Evolutionary conservation across 192 early-diverging fungal genomes (phyloP).

Genomic region (Backusella psychrophila): DNA sequence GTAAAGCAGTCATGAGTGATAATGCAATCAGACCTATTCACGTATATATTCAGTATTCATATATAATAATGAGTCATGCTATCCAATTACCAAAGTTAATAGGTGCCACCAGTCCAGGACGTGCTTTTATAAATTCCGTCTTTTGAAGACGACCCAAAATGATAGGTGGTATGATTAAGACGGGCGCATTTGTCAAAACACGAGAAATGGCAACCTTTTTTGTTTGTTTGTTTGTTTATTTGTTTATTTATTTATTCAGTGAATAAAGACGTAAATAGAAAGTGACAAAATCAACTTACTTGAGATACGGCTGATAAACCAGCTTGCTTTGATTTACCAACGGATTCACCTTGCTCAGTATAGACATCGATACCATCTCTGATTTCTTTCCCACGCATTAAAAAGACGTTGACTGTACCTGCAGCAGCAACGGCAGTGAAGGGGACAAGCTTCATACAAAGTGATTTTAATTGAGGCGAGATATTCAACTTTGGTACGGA

Average conservation of each 20-base stretch:
- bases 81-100: conserved; percentile 55
- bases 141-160: conserved; percentile 65
- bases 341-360: conserved; percentile 58
- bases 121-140: conserved; percentile 50
- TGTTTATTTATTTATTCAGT: neutral
- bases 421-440: conserved; percentile 79
- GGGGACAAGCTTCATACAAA: conserved; percentile 57
- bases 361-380: conserved; percentile 76
- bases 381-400: conserved; percentile 84
- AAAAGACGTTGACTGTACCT: conserved; percentile 78
- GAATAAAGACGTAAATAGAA: neutral
- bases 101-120: conserved; percentile 55
- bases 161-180: conserved; percentile 70
- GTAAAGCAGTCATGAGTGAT: conserved; percentile 72
- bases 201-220: conserved; percentile 72
- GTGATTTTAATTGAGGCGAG: conserved; percentile 35
- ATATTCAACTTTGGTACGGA: conserved; percentile 57
- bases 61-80: neutral
- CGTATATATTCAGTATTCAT: neutral
- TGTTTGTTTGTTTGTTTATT: too few species aligned
- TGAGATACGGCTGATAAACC: conserved; percentile 66
- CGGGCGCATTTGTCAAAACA: conserved; percentile 68
- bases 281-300: conserved; percentile 18
- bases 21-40: conserved; percentile 55
- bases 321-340: conserved; percentile 69